Evolutionary conservation across 371 early-diverging fungal species (phyloP).

Genomic region (Rhizomucor pusillus): DNA sequence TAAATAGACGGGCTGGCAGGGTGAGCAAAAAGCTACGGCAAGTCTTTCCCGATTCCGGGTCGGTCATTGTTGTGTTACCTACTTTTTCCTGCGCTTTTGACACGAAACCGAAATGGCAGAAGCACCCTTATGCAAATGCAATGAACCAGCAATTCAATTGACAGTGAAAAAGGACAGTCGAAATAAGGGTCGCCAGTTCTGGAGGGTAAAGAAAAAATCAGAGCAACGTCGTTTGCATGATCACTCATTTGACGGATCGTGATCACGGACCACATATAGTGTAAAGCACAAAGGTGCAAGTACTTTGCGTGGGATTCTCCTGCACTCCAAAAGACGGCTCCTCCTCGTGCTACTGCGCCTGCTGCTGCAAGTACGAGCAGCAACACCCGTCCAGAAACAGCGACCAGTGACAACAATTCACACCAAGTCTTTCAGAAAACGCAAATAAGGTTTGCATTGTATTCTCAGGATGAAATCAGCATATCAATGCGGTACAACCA

Average conservation of each 20-base stretch:
- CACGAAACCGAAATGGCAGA: no score
- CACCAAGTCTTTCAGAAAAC: neutral
- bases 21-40: no score
- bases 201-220: conserved; percentile 22
- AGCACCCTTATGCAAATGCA: conserved; percentile 1
- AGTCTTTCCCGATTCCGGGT: no score
- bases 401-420: neutral
- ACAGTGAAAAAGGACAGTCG: conserved; percentile 66
- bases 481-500: conserved; percentile 14
- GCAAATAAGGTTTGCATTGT: conserved; percentile 16
- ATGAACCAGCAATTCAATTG: conserved; percentile 83
- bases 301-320: conserved; percentile 37
- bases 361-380: neutral
- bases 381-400: neutral
- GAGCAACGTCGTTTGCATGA: neutral
- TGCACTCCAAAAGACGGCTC: conserved; percentile 10
- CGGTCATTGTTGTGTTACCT: no score
- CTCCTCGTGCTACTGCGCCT: neutral
- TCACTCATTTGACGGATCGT: neutral
- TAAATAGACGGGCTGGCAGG: no score
- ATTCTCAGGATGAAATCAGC: conserved; percentile 17
- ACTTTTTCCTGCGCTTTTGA: no score
- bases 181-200: conserved; percentile 35
- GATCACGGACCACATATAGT: conserved; percentile 17
- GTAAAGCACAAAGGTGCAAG: conserved; percentile 20